Evolutionary conservation across 2,329 filamentous ascomycete species (phyloP).

Genomic region (Pseudopithomyces maydicus): DNA sequence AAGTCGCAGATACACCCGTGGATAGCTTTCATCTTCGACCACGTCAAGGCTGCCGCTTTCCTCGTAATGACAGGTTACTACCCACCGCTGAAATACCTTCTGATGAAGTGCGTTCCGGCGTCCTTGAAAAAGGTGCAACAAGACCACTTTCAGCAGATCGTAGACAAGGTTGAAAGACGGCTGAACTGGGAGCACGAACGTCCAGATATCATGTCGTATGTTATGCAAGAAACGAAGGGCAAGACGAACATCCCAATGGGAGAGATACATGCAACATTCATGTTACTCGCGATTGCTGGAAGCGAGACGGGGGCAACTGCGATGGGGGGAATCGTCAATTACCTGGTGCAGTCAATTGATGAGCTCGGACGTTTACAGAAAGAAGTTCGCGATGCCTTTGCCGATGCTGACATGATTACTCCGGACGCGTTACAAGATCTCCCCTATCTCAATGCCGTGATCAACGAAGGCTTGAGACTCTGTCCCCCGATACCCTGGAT

Average conservation of each 20-base stretch:
- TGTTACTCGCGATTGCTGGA: slow-evolving; percentile 43
- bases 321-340: slow-evolving; percentile 35
- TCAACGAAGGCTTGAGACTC: slow-evolving; percentile 18
- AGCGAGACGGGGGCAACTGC: slow-evolving; percentile 47
- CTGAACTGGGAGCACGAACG: slow-evolving; percentile 4
- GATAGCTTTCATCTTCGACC: slow-evolving; percentile 28
- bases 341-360: slow-evolving; percentile 15
- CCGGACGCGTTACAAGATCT: slow-evolving; percentile 6
- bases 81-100: slow-evolving; percentile 4
- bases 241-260: background rate
- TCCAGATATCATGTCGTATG: slow-evolving; percentile 8
- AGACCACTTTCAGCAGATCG: slow-evolving; percentile 5
- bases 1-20: slow-evolving; percentile 37
- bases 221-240: background rate
- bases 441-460: slow-evolving; percentile 19
- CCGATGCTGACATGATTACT: background rate
- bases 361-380: background rate
- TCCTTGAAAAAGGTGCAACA: background rate
- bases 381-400: slow-evolving; percentile 12
- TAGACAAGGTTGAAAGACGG: slow-evolving; percentile 11
- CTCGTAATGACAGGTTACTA: background rate
- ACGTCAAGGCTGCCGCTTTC: background rate
- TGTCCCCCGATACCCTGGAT: slow-evolving; percentile 2
- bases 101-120: background rate
- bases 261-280: slow-evolving; percentile 40